These are phyloP conservation scores for Royoungia palumana DNA, from an alignment of 768 basidiomycete genomes.

Conservation along the genomic window DNA sequence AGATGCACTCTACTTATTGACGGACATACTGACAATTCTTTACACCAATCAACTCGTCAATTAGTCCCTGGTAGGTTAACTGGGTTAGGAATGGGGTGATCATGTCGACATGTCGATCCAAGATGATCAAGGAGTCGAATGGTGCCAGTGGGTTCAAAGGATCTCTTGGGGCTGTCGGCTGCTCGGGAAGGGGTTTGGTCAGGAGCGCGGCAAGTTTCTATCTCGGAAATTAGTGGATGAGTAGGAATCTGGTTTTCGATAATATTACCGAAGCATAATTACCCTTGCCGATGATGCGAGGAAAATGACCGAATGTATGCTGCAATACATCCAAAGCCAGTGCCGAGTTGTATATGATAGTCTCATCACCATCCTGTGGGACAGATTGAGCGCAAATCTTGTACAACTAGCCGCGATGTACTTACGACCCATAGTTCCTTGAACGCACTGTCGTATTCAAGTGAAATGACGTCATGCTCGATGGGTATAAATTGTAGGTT, in stretches of 20 bases:
- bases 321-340: constrained; percentile 83
- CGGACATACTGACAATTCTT: constrained; percentile 65
- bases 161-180: constrained; percentile 35
- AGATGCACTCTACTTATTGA: neutral
- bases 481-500: constrained; percentile 93
- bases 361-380: constrained; percentile 86
- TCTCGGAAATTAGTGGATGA: constrained; percentile 8
- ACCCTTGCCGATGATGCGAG: constrained; percentile 91
- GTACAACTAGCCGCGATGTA: constrained; percentile 5
- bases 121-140: constrained; percentile 82
- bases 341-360: constrained; percentile 82
- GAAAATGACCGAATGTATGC: constrained; percentile 82
- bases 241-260: neutral
- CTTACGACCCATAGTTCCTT: constrained; percentile 89
- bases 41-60: constrained; percentile 90
- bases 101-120: constrained; percentile 93
- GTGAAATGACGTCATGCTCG: constrained; percentile 87
- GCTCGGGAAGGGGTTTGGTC: constrained; percentile 52
- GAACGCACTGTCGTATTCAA: constrained; percentile 84
- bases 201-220: constrained; percentile 79
- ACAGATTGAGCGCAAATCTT: neutral
- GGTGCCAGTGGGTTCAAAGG: constrained; percentile 49
- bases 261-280: constrained; percentile 70
- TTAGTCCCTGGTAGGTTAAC: constrained; percentile 92
- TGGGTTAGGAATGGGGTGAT: constrained; percentile 94